Base-by-base conservation (phyloP, 306 rosid species). In the Bauhinia variegata region DNA sequence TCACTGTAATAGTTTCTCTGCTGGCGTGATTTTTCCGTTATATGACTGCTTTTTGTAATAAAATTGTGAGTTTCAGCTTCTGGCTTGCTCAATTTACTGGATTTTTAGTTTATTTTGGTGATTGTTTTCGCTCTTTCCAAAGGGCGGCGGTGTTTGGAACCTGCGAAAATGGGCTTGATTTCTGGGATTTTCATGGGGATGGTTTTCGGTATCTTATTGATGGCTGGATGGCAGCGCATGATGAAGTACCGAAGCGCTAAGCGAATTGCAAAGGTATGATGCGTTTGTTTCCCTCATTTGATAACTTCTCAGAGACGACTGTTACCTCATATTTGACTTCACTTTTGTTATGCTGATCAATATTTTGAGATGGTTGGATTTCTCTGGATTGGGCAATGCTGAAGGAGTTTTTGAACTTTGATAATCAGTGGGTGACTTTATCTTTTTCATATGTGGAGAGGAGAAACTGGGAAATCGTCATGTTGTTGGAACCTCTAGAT, bases 141-240 rank as follows among this genome's bases (percentile, higher is more conserved):
- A 65, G 71, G 79, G 72, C 60, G 74, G 58, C 72, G 74, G 70
- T 44, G 68, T 44, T 79, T 74, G 80, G 77, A 68, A 67, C 70
- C 73, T 38, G 64, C 28, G 60, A 70, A 78, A 63, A 92, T 89
- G 97, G 96, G 96, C 76, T 64, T 92, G 95, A 76, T 87, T 87
- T 85, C 96, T 83, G 97, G 97, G 87, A 67, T 89, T 86, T 72
- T 92, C n/a, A 73, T 92, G 88, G 97, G 97, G 74, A 77, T 89
- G 70, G 2, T 80, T 11, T 82, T 85, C 56, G 97, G 97, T 74
- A 80, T 89, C 60, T 84, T 82, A 63, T 82, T 89, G 85, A 92
- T 92, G 97, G 91, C 88, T 11, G 96, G 92, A 32, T 92, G 92
- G 97, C 81, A 49, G 52, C 86, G 88, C 57, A 89, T 92, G 96